A percentile compares a stretch with the other conserved stretches of the same genome.
Evolutionary conservation across 345 rosid genomes (phyloP).

Genomic region (Aegle marmelos): DNA sequence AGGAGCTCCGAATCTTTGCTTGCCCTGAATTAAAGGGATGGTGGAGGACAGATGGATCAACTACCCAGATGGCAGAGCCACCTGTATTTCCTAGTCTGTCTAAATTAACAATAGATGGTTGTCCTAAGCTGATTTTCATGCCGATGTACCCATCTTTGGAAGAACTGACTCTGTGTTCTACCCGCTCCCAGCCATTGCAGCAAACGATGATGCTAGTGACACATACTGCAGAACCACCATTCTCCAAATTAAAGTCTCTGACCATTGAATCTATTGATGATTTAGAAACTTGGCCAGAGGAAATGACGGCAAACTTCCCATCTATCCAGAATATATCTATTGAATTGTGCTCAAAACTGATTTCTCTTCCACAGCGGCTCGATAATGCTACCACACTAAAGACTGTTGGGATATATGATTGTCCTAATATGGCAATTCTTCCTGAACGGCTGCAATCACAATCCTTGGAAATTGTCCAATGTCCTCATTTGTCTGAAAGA

Average conservation of each 20-base stretch:
- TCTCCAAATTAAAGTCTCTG: constrained; percentile 3
- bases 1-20: neutral
- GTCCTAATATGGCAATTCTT: neutral
- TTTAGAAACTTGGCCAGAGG: neutral
- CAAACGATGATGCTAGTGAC: neutral
- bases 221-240: neutral
- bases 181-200: neutral
- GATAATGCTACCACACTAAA: neutral
- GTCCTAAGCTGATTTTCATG: constrained; percentile 10
- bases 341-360: neutral
- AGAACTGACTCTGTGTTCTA: neutral
- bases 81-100: constrained; percentile 13
- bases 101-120: neutral
- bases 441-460: neutral
- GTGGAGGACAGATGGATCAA: neutral
- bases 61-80: neutral
- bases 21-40: constrained; percentile 11
- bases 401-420: neutral
- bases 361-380: neutral
- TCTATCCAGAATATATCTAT: neutral
- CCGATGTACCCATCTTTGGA: constrained; percentile 8
- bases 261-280: neutral
- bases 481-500: neutral
- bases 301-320: neutral
- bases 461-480: neutral